A percentile compares a stretch with the other conserved stretches of the same genome.
phyloP scores from a whole-genome alignment of 2,329 filamentous ascomycete species.

The Arthrobotrys iridis region DNA sequence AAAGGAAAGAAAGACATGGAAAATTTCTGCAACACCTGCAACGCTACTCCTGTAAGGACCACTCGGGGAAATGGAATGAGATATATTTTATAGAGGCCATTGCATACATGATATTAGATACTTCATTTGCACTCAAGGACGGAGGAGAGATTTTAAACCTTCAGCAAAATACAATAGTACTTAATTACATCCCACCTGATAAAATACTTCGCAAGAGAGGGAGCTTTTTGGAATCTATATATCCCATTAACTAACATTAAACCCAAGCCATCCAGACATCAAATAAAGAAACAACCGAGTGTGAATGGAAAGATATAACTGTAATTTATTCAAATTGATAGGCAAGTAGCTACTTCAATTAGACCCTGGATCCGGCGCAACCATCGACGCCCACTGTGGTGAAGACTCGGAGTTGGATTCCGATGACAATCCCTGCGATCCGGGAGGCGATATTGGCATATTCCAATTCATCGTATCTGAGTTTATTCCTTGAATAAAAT shows the following conservation, averaged over 20 bases:
- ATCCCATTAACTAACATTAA: constrained; percentile 13
- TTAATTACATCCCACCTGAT: neutral
- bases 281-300: neutral
- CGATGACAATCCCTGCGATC: constrained; percentile 23
- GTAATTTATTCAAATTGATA: neutral
- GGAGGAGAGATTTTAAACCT: constrained; percentile 32
- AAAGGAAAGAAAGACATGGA: constrained; percentile 47
- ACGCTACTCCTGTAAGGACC: constrained; percentile 3
- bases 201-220: too few relatives aligned
- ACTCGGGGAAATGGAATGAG: constrained; percentile 7
- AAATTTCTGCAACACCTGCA: constrained; percentile 54
- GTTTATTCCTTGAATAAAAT: constrained; percentile 57
- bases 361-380: constrained; percentile 44
- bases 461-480: constrained; percentile 55
- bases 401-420: constrained; percentile 36
- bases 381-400: constrained; percentile 45
- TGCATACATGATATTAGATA: neutral
- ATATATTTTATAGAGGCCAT: neutral
- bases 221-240: constrained; percentile 49
- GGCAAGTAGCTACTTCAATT: constrained; percentile 28
- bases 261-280: constrained; percentile 14
- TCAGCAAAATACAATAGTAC: neutral
- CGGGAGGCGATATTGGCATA: constrained; percentile 39
- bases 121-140: neutral
- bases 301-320: neutral